A percentile compares a stretch with the other conserved stretches of the same genome.
Conservation (phyloP, 306 rosid genomes). For the Prunus persica region DNA sequence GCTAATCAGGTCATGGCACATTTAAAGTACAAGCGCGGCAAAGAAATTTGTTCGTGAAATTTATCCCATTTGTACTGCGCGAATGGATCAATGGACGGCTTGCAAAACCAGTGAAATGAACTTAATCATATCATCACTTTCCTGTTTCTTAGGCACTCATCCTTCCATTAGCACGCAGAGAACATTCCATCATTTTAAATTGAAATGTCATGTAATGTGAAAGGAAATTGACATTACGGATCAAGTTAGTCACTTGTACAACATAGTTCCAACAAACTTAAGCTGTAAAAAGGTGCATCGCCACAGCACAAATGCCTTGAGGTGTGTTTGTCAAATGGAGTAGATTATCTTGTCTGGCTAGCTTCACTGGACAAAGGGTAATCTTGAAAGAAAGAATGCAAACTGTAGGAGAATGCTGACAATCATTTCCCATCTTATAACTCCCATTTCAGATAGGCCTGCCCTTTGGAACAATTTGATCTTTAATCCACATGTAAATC, state of each 20-base stretch:
- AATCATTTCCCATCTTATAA: not conserved
- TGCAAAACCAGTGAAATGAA: not conserved
- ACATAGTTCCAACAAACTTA: not conserved
- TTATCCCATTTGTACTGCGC: not conserved
- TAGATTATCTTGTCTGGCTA: not conserved
- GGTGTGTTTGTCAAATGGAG: not conserved
- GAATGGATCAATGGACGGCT: not conserved
- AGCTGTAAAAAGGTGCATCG: not conserved
- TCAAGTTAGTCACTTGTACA: constrained; percentile 6
- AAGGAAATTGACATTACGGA: not conserved
- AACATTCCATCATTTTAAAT: not conserved
- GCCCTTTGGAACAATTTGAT: constrained; percentile 66
- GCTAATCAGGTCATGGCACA: not conserved
- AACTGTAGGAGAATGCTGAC: not conserved
- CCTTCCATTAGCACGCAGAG: not conserved
- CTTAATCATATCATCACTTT: not conserved
- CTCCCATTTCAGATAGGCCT: constrained; percentile 50
- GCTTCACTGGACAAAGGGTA: not conserved
- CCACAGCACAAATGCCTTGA: not conserved
- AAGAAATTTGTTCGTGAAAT: not conserved
- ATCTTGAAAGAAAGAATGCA: not conserved
- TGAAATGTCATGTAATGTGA: not conserved
- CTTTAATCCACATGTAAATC: constrained; percentile 82
- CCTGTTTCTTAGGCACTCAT: not conserved
- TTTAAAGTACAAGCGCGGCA: not conserved